Conservation (phyloP, 441 rosid genomes). For the Gossypium davidsonii region DNA sequence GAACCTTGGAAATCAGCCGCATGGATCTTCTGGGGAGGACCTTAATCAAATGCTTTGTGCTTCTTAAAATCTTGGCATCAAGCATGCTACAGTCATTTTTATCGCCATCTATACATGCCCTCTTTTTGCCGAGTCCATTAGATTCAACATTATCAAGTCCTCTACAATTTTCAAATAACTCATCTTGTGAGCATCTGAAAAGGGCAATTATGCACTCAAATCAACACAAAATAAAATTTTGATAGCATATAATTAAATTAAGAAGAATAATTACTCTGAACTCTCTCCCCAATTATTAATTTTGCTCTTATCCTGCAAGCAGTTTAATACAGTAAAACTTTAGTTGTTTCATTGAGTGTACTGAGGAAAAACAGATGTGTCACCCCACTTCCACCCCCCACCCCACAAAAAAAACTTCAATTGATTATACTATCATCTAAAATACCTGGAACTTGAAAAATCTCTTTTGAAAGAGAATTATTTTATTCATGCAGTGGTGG, state of each 20-base stretch:
- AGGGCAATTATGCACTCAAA: constrained; percentile 18
- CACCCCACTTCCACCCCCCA: neutral
- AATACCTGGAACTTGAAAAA: neutral
- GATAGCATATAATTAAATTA: constrained; percentile 12
- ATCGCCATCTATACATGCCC: constrained; percentile 21
- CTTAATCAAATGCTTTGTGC: constrained; percentile 27
- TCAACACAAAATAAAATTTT: constrained; percentile 16
- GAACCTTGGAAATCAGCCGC: constrained; percentile 57
- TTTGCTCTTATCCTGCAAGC: constrained; percentile 62
- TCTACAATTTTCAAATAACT: constrained; percentile 25
- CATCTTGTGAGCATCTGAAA: constrained; percentile 42
- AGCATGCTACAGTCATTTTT: constrained; percentile 19
- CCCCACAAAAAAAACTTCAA: neutral
- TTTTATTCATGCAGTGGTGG: neutral
- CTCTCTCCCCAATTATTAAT: constrained; percentile 39
- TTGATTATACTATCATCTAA: neutral
- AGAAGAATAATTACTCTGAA: constrained; percentile 49
- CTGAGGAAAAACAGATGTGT: neutral
- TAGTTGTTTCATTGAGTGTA: constrained; percentile 7
- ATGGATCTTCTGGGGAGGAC: constrained; percentile 45
- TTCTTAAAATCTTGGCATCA: constrained; percentile 32
- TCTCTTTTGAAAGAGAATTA: neutral
- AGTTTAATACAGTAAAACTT: constrained; percentile 13
- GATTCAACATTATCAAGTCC: constrained; percentile 24
- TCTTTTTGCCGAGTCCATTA: constrained; percentile 31